A percentile compares a stretch with the other conserved stretches of the same genome.
These are phyloP conservation scores for Shiraia bambusicola DNA, from an alignment of 2,329 filamentous ascomycete genomes.

Conservation along the genomic window DNA sequence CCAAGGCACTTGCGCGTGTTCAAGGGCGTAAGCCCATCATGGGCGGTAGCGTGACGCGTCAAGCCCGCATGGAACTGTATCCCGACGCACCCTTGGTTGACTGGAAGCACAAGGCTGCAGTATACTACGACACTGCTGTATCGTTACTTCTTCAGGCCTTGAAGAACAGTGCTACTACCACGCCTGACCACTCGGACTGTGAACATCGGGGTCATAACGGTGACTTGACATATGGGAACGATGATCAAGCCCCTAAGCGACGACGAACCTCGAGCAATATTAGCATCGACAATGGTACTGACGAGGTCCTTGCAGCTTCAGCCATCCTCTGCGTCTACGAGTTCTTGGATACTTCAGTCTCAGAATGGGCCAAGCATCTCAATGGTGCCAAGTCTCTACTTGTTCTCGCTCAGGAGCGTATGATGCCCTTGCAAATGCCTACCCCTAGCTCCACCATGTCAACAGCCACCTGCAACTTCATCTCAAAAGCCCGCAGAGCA, in stretches of 20 bases:
- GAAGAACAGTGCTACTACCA: conserved; percentile 34
- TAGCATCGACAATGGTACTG: conserved; percentile 48
- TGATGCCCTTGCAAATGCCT: conserved; percentile 49
- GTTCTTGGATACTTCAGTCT: conserved; percentile 64
- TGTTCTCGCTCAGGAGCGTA: conserved; percentile 55
- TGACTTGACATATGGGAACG: conserved; percentile 8
- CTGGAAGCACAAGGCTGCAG: conserved; percentile 62
- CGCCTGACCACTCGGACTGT: conserved; percentile 33
- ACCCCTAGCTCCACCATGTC: conserved; percentile 39
- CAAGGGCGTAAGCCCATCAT: conserved; percentile 54
- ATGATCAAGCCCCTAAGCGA: conserved; percentile 38
- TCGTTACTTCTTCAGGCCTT: conserved; percentile 48
- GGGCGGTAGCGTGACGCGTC: conserved; percentile 51
- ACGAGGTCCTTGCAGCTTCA: conserved; percentile 65
- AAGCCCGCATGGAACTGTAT: conserved; percentile 56
- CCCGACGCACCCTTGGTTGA: conserved; percentile 53
- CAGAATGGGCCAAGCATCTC: conserved; percentile 65
- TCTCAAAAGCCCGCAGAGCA: conserved; percentile 58
- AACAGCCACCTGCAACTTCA: conserved; percentile 31
- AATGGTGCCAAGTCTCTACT: conserved; percentile 66
- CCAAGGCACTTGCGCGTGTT: conserved; percentile 61
- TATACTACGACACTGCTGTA: conserved; percentile 62
- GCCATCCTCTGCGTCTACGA: conserved; percentile 69
- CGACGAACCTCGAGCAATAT: conserved; percentile 48
- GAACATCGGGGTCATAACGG: conserved; percentile 20